Base-by-base conservation (phyloP, 208 protist species). In the Trypanosoma lewisi region DNA sequence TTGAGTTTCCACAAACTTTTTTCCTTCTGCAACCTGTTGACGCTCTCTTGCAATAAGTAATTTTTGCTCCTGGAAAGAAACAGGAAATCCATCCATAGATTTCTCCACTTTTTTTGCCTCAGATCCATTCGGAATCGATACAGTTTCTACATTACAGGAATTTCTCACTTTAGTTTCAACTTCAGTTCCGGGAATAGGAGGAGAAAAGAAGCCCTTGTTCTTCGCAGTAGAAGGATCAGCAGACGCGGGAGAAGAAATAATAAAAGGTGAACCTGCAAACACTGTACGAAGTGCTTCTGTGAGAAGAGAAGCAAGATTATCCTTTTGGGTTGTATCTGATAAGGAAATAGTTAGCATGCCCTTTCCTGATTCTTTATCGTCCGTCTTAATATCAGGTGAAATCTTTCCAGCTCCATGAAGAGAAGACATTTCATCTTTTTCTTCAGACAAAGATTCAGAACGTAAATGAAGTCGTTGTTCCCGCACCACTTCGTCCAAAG, bases 191-290 rank as follows among this genome's bases (percentile, higher is more conserved):
- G 16, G 2, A 47, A 47, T 21, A 47, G 42, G 0, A 21, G 42
- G 3, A 37, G 34, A 23, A 17, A 16, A 49, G 33, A 56, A 5
- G 12, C 25, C 9, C 17, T 36, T 27, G 25, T 30, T 54, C 41
- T 48, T n/a, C 8, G 11, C 48, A 25, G 31, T 37, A 37, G 25
- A 19, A 55, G 23, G 16, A 41, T 37, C 30, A 27, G 30, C 50
- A 55, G 17, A 39, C 16, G n/a, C 47, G 7, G 53, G 78, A 39
- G 74, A 78, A 45, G 76, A 60, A 23, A 81, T 58, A 55, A 79
- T 88, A 57, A 84, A 88, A 1, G 83, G 81, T 23, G 79, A 88
- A 25, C 73, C 79, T 2, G 74, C 61, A 70, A 93, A 87, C 1
- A 87, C 73, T 52, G 83, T 71, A 30, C 77, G 73, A 39, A 93